Base-by-base conservation (phyloP, 306 rosid species). In the Cucurbita ficifolia region DNA sequence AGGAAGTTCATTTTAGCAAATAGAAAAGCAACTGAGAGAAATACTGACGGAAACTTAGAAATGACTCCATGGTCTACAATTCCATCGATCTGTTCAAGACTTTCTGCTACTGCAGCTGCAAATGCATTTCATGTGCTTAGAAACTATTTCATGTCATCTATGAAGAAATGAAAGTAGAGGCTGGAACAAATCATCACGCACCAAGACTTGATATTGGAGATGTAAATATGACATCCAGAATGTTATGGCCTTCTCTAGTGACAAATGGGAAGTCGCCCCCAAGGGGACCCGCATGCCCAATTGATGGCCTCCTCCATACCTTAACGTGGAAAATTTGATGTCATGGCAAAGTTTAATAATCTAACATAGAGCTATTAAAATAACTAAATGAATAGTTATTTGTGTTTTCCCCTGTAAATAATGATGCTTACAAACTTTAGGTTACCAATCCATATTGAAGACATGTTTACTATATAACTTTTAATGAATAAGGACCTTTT, bases 231-330 rank as follows among this genome's bases (percentile, higher is more conserved):
- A 92, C 77, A 87, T 89, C 98, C 46, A 89, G 87, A 80, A 89
- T 80, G 74, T 92, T 85, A 79, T 88, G 92, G 73, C 96, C 91
- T 85, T 89, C 96, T 79, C 65, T 83, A 39, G 98, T 88, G 68
- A 92, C 81, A 56, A 92, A 64, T 52, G 98, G 98, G 78, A 79
- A 87, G 76, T 82, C 82, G 17, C 96, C 96, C 77, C 98, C 98
- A 2, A 81, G 77, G 18, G 98, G 96, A 78, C 84, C 91, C 29
- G 92, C 90, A 53, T 79, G 78, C 63, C 98, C 96, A 19, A 88
- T 77, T 5, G 92, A 77, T 77, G 98, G 82, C 84, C 96, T 84
- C 81, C 96, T 87, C 96, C 96, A 92, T 58, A 92, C 92, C 97
- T 92, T 79, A 79, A 57, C 64, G 58, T 56, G 54, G 19, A 68